Conservation (phyloP, 352 stramenopile species). For the Peronospora destructor region DNA sequence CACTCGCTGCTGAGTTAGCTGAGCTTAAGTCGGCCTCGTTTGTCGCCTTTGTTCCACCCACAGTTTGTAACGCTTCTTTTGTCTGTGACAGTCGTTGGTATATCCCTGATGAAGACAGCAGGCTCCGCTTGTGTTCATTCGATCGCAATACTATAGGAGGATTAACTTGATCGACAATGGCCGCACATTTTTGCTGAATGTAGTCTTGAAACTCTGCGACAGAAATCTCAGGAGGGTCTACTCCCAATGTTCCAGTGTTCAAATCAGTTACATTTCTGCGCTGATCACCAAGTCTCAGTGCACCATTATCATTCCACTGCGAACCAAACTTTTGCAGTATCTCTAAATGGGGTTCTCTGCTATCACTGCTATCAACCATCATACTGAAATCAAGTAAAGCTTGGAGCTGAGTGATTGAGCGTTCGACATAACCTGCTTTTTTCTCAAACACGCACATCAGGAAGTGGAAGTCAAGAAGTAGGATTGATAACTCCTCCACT, state of each 20-base stretch:
- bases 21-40: not conserved
- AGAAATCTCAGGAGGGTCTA: constrained; percentile 9
- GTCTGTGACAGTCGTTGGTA: constrained; percentile 14
- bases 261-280: not conserved
- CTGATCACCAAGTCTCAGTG: constrained; percentile 26
- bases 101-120: constrained; percentile 28
- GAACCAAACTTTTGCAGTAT: constrained; percentile 29
- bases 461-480: constrained; percentile 43
- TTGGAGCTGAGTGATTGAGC: constrained; percentile 57
- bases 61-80: not conserved
- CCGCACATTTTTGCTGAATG: constrained; percentile 13
- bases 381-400: constrained; percentile 52
- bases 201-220: constrained; percentile 14
- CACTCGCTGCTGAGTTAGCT: constrained; percentile 3
- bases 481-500: constrained; percentile 12
- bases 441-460: constrained; percentile 49
- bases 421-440: constrained; percentile 52
- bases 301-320: constrained; percentile 25
- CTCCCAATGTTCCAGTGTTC: not conserved
- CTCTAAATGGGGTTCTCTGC: constrained; percentile 15
- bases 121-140: constrained; percentile 31
- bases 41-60: not conserved
- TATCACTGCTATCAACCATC: not conserved
- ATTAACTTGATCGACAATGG: constrained; percentile 26
- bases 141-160: constrained; percentile 27